Conservation (phyloP, 1,284 basidiomycete species). For the Fomitopsis palustris region DNA sequence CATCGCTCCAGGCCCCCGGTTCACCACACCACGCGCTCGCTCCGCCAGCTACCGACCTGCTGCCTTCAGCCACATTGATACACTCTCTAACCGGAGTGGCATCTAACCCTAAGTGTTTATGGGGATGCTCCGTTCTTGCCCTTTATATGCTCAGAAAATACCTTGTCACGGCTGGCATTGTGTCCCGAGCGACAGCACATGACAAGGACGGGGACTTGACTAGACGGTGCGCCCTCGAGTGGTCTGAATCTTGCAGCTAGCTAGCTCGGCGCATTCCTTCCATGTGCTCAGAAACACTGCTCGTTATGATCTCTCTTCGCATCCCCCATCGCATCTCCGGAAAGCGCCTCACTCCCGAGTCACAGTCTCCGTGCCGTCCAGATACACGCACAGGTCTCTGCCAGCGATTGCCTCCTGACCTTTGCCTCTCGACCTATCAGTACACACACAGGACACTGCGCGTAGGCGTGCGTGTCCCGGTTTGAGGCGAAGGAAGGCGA, state of each 20-base stretch:
- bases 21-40: slow-evolving; percentile 6
- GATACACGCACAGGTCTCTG: slow-evolving; percentile 37
- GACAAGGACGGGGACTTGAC: neutral
- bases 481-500: slow-evolving; percentile 34
- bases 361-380: slow-evolving; percentile 11
- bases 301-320: slow-evolving; percentile 33
- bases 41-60: slow-evolving; percentile 16
- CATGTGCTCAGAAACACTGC: slow-evolving; percentile 16
- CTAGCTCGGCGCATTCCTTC: slow-evolving; percentile 8
- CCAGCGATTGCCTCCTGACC: slow-evolving; percentile 45
- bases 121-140: slow-evolving; percentile 28
- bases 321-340: slow-evolving; percentile 43
- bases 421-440: slow-evolving; percentile 15
- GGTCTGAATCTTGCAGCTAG: slow-evolving; percentile 17
- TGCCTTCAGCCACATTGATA: slow-evolving; percentile 28
- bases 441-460: slow-evolving; percentile 30
- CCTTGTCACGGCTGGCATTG: slow-evolving; percentile 10
- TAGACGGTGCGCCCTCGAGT: neutral
- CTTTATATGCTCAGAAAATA: slow-evolving; percentile 27
- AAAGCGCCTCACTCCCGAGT: slow-evolving; percentile 30
- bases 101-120: slow-evolving; percentile 49
- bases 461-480: neutral
- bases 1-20: slow-evolving; percentile 28
- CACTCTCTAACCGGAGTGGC: slow-evolving; percentile 35
- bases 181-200: slow-evolving; percentile 27